Evolutionary conservation across 2,329 filamentous ascomycete species (phyloP).

Genomic region (Pseudogymnoascus sp.): DNA sequence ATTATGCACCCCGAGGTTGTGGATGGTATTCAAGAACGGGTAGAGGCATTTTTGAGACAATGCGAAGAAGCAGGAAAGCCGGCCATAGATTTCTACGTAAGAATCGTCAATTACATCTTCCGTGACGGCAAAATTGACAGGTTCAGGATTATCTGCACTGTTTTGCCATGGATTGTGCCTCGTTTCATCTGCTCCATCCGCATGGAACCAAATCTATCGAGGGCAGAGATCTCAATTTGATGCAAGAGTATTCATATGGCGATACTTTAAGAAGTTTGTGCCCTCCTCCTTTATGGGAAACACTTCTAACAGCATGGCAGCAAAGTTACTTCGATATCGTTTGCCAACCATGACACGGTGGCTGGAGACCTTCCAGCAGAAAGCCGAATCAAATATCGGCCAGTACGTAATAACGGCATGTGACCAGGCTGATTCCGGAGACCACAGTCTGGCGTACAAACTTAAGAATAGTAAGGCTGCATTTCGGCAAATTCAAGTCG

Average conservation of each 20-base stretch:
- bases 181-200: constrained; percentile 62
- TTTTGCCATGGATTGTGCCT: constrained; percentile 63
- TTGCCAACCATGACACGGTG: constrained; percentile 33
- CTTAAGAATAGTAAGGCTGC: constrained; percentile 45
- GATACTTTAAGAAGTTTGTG: constrained; percentile 57
- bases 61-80: constrained; percentile 39
- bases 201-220: constrained; percentile 55
- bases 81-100: constrained; percentile 55
- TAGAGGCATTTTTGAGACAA: constrained; percentile 46
- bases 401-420: constrained; percentile 48
- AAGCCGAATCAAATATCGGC: neutral
- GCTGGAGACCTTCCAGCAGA: neutral
- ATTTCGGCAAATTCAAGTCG: constrained; percentile 48
- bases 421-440: constrained; percentile 37
- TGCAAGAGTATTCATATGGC: constrained; percentile 62
- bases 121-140: neutral
- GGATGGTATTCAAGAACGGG: constrained; percentile 50
- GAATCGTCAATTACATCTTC: neutral
- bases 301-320: neutral
- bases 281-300: too few species aligned
- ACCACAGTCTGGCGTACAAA: constrained; percentile 52
- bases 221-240: constrained; percentile 53
- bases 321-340: neutral
- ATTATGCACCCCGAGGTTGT: constrained; percentile 50
- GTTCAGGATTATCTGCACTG: constrained; percentile 43